These are phyloP conservation scores for Pseudogymnoascus sp. DNA, from an alignment of 2,329 filamentous ascomycete genomes.

Conservation along the genomic window DNA sequence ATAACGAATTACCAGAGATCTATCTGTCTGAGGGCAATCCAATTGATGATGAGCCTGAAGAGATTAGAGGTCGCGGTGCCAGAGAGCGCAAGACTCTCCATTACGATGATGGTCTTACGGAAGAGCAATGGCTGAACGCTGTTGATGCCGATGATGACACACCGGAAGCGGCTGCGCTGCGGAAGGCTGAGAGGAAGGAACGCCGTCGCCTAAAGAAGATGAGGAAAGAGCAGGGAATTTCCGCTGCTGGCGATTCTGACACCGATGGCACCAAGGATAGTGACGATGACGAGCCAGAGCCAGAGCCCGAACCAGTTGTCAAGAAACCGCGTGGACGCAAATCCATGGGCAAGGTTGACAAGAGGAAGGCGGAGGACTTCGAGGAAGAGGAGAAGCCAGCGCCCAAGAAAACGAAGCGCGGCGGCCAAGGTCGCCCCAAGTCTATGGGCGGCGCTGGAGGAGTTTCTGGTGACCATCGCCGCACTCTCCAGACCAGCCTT, in stretches of 20 bases:
- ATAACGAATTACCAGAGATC: constrained; percentile 86
- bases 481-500: constrained; percentile 70
- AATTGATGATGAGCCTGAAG: constrained; percentile 69
- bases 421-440: constrained; percentile 59
- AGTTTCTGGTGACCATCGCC: constrained; percentile 61
- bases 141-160: constrained; percentile 95
- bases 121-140: constrained; percentile 98
- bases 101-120: constrained; percentile 94
- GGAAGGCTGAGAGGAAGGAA: constrained; percentile 79
- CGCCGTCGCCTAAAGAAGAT: constrained; percentile 62
- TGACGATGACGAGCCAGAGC: constrained; percentile 58
- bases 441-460: constrained; percentile 39
- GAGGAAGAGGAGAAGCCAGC: constrained; percentile 70
- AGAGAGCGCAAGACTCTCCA: constrained; percentile 89
- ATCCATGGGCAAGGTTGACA: constrained; percentile 61
- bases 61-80: constrained; percentile 76
- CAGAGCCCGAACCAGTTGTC: constrained; percentile 42
- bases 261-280: not conserved
- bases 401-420: constrained; percentile 68
- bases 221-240: constrained; percentile 6
- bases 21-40: constrained; percentile 83
- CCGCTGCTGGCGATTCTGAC: constrained; percentile 8
- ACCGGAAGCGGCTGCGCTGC: constrained; percentile 83
- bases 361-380: constrained; percentile 71
- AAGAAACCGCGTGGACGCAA: constrained; percentile 78